Percentiles rank a stretch among this genome's conserved stretches.
Conservation (phyloP, 1,139 yeast species). For the Candida sojae region DNA sequence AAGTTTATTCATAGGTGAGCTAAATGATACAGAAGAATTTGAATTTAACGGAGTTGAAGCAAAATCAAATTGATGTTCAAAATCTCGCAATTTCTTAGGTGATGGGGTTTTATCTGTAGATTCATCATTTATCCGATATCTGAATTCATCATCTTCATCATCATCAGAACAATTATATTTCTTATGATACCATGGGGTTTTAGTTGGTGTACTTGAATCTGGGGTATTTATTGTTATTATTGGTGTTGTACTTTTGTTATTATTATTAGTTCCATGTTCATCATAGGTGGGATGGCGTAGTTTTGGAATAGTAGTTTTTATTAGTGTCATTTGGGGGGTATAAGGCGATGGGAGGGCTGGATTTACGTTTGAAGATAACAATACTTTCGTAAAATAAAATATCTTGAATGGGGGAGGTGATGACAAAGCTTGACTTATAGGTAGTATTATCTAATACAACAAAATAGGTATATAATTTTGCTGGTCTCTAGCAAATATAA, state of each 20-base stretch:
- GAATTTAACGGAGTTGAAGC: constrained; percentile 39
- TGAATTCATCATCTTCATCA: not conserved
- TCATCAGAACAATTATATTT: constrained; percentile 5
- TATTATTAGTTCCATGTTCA: not conserved
- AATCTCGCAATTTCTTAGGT: constrained; percentile 8
- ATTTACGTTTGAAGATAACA: no score
- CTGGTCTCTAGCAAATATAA: no score
- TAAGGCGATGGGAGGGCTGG: no score
- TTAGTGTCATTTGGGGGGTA: not conserved
- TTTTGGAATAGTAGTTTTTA: constrained; percentile 5
- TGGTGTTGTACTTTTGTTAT: not conserved
- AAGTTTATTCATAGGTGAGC: constrained; percentile 39
- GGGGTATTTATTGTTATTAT: not conserved
- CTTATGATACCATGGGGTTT: constrained; percentile 11
- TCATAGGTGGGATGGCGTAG: constrained; percentile 3
- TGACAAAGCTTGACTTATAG: no score
- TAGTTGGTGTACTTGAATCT: constrained; percentile 3
- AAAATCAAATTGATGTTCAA: constrained; percentile 10
- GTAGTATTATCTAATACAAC: no score
- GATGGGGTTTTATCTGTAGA: constrained; percentile 15
- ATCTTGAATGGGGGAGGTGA: no score
- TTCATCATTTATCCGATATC: not conserved
- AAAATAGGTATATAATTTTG: no score
- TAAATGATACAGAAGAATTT: constrained; percentile 26
- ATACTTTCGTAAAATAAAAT: no score